Evolutionary conservation across 2,329 filamentous ascomycete genomes (phyloP), one percentile per base, ranked within the genome.

Genomic region (Macroventuria anomochaeta): DNA sequence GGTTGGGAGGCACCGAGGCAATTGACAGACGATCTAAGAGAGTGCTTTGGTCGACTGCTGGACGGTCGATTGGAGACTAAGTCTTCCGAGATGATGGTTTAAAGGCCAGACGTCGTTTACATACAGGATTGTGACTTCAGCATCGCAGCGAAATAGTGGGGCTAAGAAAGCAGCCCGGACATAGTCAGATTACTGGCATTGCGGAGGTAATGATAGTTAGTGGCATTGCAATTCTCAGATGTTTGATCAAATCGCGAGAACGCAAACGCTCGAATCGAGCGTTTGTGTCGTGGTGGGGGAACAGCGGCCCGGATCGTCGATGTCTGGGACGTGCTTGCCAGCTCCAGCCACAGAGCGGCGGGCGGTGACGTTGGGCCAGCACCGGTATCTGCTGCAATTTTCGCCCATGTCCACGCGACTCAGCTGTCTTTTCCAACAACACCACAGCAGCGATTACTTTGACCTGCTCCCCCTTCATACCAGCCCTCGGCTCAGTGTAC

Each of bases 1-100:
- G 72, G 73, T 17, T 79, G 76, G 73, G 77, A 79, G 52, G 67
- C 68, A 18, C 73, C 76, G 2, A 70, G 71, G 23, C 63, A 75
- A 29, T 59, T 79, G 29, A 74, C 77, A 13, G 50, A 70, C 25
- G 77, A 80, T 63, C 54, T 79, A 52, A 68, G 75, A 51, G 76
- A 77, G 48, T 74, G 74, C 56, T 76, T 73, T 42, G 64, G 58
- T 34, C 64, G 42, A n/a, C 36, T 56, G 34, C 46, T 46, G 46
- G 39, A 49, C 41, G 61, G 67, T 37, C 44, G 59, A 39, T 32
- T 57, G 36, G 46, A 58, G 15, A 57, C 57, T 15, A 12, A 42
- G 25, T 20, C 13, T 41, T 15, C 46, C 28, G 46, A 36, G 7
- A 2, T 36, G 11, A 41, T 49, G 29, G 46, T 49, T 2, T 49